These are phyloP conservation scores for Agaricus sinodeliciosus DNA, from an alignment of 768 basidiomycete genomes.

Conservation along the genomic window DNA sequence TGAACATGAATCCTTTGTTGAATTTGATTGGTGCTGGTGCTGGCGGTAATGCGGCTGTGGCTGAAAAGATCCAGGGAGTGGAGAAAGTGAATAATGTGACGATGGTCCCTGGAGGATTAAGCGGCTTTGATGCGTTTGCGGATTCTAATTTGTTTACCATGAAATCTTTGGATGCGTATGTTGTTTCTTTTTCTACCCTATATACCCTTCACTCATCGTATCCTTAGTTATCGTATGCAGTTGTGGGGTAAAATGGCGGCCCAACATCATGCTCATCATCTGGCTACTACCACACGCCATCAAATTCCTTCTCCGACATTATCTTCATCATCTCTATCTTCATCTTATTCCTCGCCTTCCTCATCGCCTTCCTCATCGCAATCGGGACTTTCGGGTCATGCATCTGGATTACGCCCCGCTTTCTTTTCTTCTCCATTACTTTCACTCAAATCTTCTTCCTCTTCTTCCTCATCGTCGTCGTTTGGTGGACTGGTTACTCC, in stretches of 20 bases:
- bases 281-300: conserved; percentile 3
- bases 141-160: conserved; percentile 82
- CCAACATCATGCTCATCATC: conserved; percentile 46
- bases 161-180: conserved; percentile 78
- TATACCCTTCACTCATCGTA: conserved; percentile 6
- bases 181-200: conserved; percentile 15
- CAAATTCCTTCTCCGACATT: too few relatives aligned
- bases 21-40: conserved; percentile 38
- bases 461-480: conserved; percentile 1
- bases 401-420: conserved; percentile 8
- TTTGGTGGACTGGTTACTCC: neutral
- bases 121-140: conserved; percentile 69
- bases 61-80: conserved; percentile 6
- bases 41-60: conserved; percentile 11
- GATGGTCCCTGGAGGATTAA: conserved; percentile 12
- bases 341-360: too few relatives aligned
- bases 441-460: conserved; percentile 2
- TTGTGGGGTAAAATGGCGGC: conserved; percentile 88
- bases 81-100: conserved; percentile 6
- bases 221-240: conserved; percentile 71
- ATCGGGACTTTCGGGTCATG: conserved; percentile 11
- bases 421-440: conserved; percentile 8
- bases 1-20: conserved; percentile 65
- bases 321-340: too few relatives aligned
- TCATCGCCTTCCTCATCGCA: too few relatives aligned